These are phyloP conservation scores for Phialophora chinensis DNA, from an alignment of 2,329 filamentous ascomycete species.

Conservation along the genomic window DNA sequence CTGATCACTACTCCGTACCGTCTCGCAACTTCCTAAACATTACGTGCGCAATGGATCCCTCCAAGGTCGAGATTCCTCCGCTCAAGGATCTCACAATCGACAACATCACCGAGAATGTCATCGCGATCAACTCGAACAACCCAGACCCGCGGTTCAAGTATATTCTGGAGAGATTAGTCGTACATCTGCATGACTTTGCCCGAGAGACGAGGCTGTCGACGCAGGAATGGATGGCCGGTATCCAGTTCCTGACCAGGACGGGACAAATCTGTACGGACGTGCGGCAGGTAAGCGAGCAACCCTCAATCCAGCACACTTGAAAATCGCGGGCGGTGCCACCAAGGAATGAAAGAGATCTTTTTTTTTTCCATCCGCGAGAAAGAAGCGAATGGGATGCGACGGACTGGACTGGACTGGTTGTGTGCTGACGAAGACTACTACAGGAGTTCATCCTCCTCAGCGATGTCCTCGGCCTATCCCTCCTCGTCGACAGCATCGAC, in stretches of 20 bases:
- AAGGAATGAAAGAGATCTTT: not conserved
- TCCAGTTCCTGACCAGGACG: constrained; percentile 73
- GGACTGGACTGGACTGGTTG: too few relatives aligned
- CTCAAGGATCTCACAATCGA: constrained; percentile 43
- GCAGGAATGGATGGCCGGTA: constrained; percentile 76
- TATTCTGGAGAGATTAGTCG: constrained; percentile 73
- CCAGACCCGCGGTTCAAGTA: constrained; percentile 70
- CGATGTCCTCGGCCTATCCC: constrained; percentile 77
- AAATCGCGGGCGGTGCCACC: too few relatives aligned
- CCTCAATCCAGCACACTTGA: too few relatives aligned
- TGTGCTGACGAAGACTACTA: not conserved
- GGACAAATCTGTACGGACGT: constrained; percentile 77
- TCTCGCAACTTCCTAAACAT: not conserved
- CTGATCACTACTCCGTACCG: not conserved
- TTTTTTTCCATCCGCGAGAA: not conserved
- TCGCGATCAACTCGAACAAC: constrained; percentile 75
- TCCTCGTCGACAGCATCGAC: constrained; percentile 82
- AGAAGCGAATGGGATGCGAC: not conserved
- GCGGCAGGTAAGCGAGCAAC: constrained; percentile 63
- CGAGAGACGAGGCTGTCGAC: constrained; percentile 77
- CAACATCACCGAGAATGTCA: constrained; percentile 46
- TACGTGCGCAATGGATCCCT: constrained; percentile 47
- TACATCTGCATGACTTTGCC: constrained; percentile 81
- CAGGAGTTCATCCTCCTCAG: constrained; percentile 82
- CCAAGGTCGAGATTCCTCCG: constrained; percentile 49